phyloP scores from a whole-genome alignment of 768 basidiomycete genomes.

The Fistulinella prunicolor region DNA sequence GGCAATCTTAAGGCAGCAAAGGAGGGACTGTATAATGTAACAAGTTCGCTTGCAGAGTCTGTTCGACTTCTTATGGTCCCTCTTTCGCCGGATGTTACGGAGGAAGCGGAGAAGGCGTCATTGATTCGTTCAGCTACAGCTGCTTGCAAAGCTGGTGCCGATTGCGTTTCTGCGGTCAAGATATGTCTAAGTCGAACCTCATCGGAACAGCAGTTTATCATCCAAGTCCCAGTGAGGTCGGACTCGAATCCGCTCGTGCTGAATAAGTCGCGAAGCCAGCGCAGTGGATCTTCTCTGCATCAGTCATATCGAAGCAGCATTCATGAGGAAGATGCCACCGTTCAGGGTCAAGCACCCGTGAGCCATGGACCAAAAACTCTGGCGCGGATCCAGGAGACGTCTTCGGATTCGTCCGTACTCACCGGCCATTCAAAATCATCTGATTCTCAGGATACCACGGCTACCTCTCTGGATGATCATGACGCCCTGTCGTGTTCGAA shows the following conservation, averaged over 20 bases:
- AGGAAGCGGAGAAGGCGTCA: conserved; percentile 79
- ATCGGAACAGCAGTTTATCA: conserved; percentile 60
- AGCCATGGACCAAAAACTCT: conserved; percentile 16
- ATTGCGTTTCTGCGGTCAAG: conserved; percentile 85
- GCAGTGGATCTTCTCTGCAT: conserved; percentile 38
- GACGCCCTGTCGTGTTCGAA: conserved; percentile 32
- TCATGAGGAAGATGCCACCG: conserved; percentile 63
- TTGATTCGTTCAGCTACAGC: conserved; percentile 84
- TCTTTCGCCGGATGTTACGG: conserved; percentile 46
- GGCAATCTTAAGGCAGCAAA: conserved; percentile 68
- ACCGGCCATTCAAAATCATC: conserved; percentile 45
- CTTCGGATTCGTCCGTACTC: conserved; percentile 50
- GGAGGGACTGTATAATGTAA: conserved; percentile 79
- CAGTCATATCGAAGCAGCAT: conserved; percentile 36
- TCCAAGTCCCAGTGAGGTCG: conserved; percentile 54
- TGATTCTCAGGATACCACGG: conserved; percentile 47
- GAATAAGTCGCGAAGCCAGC: conserved; percentile 41
- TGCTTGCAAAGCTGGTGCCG: conserved; percentile 82
- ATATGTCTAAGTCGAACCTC: conserved; percentile 68
- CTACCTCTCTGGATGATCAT: conserved; percentile 48
- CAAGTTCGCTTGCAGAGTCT: conserved; percentile 82
- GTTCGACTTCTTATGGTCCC: conserved; percentile 71
- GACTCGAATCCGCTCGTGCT: conserved; percentile 48
- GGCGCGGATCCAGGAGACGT: conserved; percentile 36
- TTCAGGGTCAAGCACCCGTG: conserved; percentile 44